Conservation (phyloP, 345 rosid species). For the Sonneratia alba region DNA sequence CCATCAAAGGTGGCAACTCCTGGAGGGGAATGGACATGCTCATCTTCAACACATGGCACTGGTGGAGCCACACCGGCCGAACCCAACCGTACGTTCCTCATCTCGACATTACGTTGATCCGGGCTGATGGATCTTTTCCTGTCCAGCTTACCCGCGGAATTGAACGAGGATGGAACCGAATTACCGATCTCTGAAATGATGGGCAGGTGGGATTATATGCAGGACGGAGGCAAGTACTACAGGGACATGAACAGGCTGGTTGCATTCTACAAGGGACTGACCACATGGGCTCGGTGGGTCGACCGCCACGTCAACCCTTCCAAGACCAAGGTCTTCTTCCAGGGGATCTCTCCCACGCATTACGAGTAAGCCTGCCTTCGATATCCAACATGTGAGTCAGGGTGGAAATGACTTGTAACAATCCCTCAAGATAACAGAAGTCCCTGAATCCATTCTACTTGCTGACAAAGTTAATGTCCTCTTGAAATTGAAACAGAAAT, state of each 20-base stretch:
- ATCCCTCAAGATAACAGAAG: too few species aligned
- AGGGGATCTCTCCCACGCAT: conserved; percentile 72
- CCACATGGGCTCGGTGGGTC: conserved; percentile 97
- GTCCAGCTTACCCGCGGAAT: too few species aligned
- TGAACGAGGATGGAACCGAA: too few species aligned
- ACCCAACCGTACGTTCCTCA: background rate
- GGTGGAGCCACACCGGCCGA: conserved; percentile 69
- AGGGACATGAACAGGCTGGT: conserved; percentile 77
- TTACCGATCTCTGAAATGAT: background rate
- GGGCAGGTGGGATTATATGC: conserved; percentile 67
- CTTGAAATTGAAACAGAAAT: too few species aligned
- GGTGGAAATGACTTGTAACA: too few species aligned
- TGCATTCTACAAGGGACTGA: conserved; percentile 74
- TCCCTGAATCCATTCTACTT: too few species aligned
- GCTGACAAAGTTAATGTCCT: too few species aligned
- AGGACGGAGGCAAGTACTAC: conserved; percentile 46
- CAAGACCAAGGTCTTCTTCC: conserved; percentile 78
- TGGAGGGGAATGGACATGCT: conserved; percentile 53
- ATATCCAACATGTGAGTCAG: too few species aligned
- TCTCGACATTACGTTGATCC: background rate
- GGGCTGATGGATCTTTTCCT: too few species aligned
- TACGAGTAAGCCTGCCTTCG: conserved; percentile 51
- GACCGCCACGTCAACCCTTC: conserved; percentile 46
- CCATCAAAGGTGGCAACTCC: conserved; percentile 36
- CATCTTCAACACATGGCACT: conserved; percentile 81